Evolutionary conservation across 1,284 basidiomycete species (phyloP).

Genomic region (Boletus sp.): DNA sequence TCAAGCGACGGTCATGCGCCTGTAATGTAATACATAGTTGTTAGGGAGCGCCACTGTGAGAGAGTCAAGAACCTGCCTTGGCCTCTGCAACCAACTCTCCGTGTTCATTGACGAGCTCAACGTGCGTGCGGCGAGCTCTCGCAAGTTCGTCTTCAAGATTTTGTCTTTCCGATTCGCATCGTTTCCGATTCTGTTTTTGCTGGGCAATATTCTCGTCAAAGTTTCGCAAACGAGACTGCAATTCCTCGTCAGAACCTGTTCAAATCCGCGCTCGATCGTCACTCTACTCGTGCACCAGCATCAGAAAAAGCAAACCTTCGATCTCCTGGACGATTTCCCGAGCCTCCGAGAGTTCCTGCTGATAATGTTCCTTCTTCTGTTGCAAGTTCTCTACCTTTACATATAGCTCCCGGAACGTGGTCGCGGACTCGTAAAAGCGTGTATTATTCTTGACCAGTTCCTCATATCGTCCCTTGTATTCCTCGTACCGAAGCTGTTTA

Average conservation of each 20-base stretch:
- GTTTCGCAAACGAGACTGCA: constrained; percentile 63
- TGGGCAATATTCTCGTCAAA: constrained; percentile 65
- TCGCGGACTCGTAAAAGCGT: constrained; percentile 79
- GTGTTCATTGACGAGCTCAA: constrained; percentile 53
- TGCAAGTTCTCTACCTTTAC: constrained; percentile 68
- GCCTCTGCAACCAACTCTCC: constrained; percentile 64
- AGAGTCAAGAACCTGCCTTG: constrained; percentile 41
- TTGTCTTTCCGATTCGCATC: constrained; percentile 48
- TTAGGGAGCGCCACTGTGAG: background rate
- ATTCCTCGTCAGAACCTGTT: constrained; percentile 75
- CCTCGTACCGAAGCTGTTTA: constrained; percentile 75
- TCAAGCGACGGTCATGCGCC: constrained; percentile 74
- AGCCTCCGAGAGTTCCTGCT: constrained; percentile 59
- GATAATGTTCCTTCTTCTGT: constrained; percentile 54
- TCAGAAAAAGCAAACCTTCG: constrained; percentile 45
- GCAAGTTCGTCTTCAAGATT: constrained; percentile 62
- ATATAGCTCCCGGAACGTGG: constrained; percentile 83
- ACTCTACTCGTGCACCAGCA: background rate
- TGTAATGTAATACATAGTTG: constrained; percentile 30
- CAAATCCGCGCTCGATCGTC: background rate
- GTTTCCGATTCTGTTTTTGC: constrained; percentile 48
- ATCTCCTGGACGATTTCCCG: constrained; percentile 70
- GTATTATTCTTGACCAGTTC: constrained; percentile 71
- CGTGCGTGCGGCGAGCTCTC: constrained; percentile 51
- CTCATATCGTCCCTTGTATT: constrained; percentile 65